phyloP scores from a whole-genome alignment of 2,329 filamentous ascomycete species.

The Thelonectria discophora region DNA sequence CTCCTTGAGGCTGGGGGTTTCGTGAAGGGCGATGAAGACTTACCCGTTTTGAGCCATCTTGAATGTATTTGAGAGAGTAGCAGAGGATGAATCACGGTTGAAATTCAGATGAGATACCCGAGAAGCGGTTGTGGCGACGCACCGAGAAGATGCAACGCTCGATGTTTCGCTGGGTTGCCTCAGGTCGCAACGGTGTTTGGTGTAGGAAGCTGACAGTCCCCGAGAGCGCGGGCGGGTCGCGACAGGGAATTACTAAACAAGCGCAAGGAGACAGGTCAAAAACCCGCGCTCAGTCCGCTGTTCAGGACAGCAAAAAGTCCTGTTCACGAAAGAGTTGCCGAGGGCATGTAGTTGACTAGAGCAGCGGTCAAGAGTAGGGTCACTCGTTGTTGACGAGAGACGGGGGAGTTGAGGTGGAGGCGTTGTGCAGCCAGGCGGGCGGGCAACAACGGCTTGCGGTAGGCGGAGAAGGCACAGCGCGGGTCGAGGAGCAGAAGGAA shows the following conservation, averaged over 20 bases:
- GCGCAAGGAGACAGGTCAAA: slow-evolving; percentile 8
- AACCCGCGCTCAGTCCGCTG: slow-evolving; percentile 26
- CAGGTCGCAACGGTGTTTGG: slow-evolving; percentile 21
- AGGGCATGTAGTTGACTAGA: slow-evolving; percentile 39
- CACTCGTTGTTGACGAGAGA: slow-evolving; percentile 35
- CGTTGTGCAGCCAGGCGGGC: slow-evolving; percentile 27
- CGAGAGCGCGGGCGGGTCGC: slow-evolving; percentile 6
- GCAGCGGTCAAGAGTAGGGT: slow-evolving; percentile 36
- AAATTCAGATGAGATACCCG: slow-evolving; percentile 16
- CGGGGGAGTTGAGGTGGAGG: slow-evolving; percentile 33
- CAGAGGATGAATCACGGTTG: slow-evolving; percentile 20
- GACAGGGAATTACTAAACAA: background rate
- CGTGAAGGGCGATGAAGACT: slow-evolving; percentile 21
- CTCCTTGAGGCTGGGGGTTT: slow-evolving; percentile 15
- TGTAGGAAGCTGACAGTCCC: slow-evolving; percentile 7
- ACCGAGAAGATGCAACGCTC: slow-evolving; percentile 23
- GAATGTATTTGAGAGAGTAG: slow-evolving; percentile 22
- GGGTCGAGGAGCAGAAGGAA: slow-evolving; percentile 9
- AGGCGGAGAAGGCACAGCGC: slow-evolving; percentile 12
- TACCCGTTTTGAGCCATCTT: slow-evolving; percentile 50
- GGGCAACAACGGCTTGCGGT: slow-evolving; percentile 24
- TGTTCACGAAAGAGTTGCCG: slow-evolving; percentile 30
- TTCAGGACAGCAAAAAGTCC: slow-evolving; percentile 30
- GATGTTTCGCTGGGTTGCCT: slow-evolving; percentile 22
- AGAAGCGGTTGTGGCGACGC: slow-evolving; percentile 16